Evolutionary conservation across 176 grass and related monocot species (phyloP), one percentile per base, ranked within the genome.

Genomic region (Oryza nivara): DNA sequence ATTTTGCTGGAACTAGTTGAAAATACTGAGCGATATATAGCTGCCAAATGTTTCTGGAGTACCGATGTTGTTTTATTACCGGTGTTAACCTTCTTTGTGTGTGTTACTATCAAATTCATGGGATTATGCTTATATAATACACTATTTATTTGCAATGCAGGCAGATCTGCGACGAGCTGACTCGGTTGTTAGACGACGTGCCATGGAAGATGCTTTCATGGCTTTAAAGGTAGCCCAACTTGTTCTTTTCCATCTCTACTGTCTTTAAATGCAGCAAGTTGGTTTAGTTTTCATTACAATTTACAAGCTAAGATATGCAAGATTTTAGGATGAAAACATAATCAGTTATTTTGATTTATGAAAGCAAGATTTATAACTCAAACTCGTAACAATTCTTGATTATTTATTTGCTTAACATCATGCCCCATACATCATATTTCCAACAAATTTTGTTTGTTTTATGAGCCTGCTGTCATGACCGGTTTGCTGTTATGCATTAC

Each of bases 151-250:
- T 89, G 44, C 36, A 75, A 25, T 3, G 9, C 89, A 98, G 96
- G 96, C 93, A 74, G 96, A 98, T 88, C 78, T 98, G 73, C 91
- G 91, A 58, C 87, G 96, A 89, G 96, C 93, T 75, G 80, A 98
- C 58, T 81, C 93, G 84, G 90, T 87, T 75, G 85, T 92, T 80
- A 92, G 89, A 90, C 85, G 93, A 9, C 93, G 91, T 80, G 96
- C 96, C 43, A 93, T 95, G 93, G 96, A 98, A 84, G 96, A 98
- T 73, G 91, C 96, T 70, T 92, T 92, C 74, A 98, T 98, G 96
- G 93, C 96, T 83, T 72, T 98, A 83, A 95, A 98, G 96, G 96
- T 98, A 78, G 30, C 70, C 68, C 44, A 30, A 68, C 47, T 32
- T 43, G 54, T 48, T 82, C 19, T 2, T 81, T 2, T 81, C 2